A percentile compares a stretch with the other conserved stretches of the same genome.
Conservation (phyloP, 371 early-diverging fungal genomes). For the Rhizomucor pusillus region DNA sequence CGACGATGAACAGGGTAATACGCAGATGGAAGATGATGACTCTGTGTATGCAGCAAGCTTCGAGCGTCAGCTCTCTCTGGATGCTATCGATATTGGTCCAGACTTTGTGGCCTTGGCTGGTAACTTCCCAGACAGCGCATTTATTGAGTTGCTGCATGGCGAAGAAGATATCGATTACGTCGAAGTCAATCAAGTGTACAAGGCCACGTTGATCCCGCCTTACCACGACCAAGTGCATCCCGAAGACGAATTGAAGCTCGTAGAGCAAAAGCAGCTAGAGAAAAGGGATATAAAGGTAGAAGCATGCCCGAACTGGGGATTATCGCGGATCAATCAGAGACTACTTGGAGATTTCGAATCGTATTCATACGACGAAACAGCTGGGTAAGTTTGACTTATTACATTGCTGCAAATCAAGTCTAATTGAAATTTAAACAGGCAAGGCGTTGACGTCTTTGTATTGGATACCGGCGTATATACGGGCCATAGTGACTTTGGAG, state of each 20-base stretch:
- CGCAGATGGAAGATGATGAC: slow-evolving; percentile 5
- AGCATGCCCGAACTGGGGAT: slow-evolving; percentile 18
- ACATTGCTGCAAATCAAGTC: no score
- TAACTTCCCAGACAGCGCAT: slow-evolving; percentile 11
- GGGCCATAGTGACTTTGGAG: slow-evolving; percentile 73
- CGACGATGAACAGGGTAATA: not conserved
- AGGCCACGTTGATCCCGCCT: slow-evolving; percentile 10
- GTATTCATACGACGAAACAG: slow-evolving; percentile 13
- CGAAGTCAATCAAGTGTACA: slow-evolving; percentile 19
- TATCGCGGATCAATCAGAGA: slow-evolving; percentile 15
- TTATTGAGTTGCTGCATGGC: slow-evolving; percentile 12
- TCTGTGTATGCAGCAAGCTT: slow-evolving; percentile 3
- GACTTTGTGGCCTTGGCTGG: slow-evolving; percentile 14
- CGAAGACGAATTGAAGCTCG: not conserved
- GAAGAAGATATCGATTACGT: slow-evolving; percentile 14
- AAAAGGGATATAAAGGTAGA: slow-evolving; percentile 3
- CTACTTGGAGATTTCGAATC: not conserved
- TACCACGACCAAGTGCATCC: not conserved
- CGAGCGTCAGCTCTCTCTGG: slow-evolving; percentile 10
- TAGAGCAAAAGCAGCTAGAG: no score
- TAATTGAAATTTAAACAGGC: no score
- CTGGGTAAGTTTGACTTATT: slow-evolving; percentile 8
- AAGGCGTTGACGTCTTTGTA: slow-evolving; percentile 19
- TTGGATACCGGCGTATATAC: slow-evolving; percentile 62
- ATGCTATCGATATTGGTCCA: slow-evolving; percentile 8